Evolutionary conservation across 345 rosid genomes (phyloP), one percentile per base, ranked within the genome.

Genomic region (Eucalyptus sideroxylon): DNA sequence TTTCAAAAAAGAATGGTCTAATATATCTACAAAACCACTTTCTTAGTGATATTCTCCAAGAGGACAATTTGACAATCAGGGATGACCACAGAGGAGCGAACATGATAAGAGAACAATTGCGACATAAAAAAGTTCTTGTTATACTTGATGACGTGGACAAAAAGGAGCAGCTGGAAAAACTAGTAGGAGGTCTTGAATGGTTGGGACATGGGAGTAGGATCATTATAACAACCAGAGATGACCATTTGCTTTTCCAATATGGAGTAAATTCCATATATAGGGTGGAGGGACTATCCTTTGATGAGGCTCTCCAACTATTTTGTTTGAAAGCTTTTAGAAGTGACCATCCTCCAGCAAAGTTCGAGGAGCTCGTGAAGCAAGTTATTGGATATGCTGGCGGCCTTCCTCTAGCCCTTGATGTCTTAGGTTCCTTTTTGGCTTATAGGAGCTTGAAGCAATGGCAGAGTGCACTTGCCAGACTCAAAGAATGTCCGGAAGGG

Each of bases 71-170:
- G 15, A 45, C 2, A 49, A 49, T 49, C 2, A 49, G 2, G 50
- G 50, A 49, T 49, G 50, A 49, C 4, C 50, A 11, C 0, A 47
- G 5, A 47, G 50, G 50, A 11, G 50, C 50, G 2, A 47, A 47
- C 50, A 47, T 47, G 50, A 47, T 47, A 11, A 47, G 4, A 47
- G 5, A 47, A 47, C 5, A 1, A 42, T 2, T 6, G 2, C 44
- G 1, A 6, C 7, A 42, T 42, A 42, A 42, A 42, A 42, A 42
- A 42, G 7, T 90, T 83, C 56, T 90, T 1, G 0, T 90, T 44
- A 62, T 92, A 27, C 87, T 89, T 23, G 91, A 87, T 86, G 91
- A 91, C 7, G 83, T 89, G 9, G 89, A 91, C 87, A 19, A 45
- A 17, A 8, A 12, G 26, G 69, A 85, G 10, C 44, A 90, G 4